Evolutionary conservation across 1,139 yeast species (phyloP), one percentile per base, ranked within the genome.

Genomic region (Hyphopichia khmerensis): DNA sequence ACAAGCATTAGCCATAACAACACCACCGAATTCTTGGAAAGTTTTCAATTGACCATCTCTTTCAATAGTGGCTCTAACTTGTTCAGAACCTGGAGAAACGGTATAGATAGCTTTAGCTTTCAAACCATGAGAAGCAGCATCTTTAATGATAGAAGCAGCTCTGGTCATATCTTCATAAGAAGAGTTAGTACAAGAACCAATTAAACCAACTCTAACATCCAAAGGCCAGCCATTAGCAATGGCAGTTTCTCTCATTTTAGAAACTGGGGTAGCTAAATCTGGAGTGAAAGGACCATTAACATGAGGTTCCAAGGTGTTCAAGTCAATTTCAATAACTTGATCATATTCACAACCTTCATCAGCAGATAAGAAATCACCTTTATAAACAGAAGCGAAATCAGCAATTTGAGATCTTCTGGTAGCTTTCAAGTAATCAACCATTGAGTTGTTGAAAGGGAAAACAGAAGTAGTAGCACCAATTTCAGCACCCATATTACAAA

Each of bases 401-500:
- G 95, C 88, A 65, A 93, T 87, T 64, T 82, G 73, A 45, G 80
- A 73, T 77, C 99, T 86, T 57, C 82, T 83, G 53, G 99, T 93
- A 46, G 96, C 96, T 55, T 34, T 72, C 72, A 93, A 80, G 78
- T 88, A 93, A 53, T 86, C 87, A 65, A 74, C 83, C 96, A 89
- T 89, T 52, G 96, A 84, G 58, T 82, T 75, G 79, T 89, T 89
- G 84, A 77, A 90, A 72, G 99, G 99, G 96, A 93, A 93, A 53
- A 87, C 91, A 43, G 98, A 93, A 48, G 99, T 93, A 55, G 99
- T 91, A 50, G 98, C 99, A 79, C 99, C 99, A 59, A 91, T 89
- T 77, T 91, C 99, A 56, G 99, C 99, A 83, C 99, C 99, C 99
- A 91, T 91, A 75, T 91, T 91, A 84, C 99, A 91, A 74, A 91